Evolutionary conservation across 108 stramenopile genomes (phyloP).

Genomic region (Asterionellopsis glacialis): DNA sequence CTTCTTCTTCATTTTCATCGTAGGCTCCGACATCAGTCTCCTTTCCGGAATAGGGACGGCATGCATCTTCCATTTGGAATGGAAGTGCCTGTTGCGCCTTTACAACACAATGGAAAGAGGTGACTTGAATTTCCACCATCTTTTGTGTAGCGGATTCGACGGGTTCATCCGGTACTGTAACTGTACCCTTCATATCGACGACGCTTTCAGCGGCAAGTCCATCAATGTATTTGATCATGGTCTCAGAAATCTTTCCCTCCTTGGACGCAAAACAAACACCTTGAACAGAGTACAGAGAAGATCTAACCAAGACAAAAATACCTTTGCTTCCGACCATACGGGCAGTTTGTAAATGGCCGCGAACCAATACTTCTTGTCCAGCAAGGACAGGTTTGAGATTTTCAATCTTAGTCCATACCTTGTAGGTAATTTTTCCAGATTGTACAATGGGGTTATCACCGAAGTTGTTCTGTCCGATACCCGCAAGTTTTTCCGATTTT

Average conservation of each 20-base stretch:
- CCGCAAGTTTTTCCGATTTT: slow-evolving; percentile 72
- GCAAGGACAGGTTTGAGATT: slow-evolving; percentile 68
- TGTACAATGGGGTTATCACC: slow-evolving; percentile 89
- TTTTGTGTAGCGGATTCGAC: slow-evolving; percentile 91
- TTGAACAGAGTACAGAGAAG: slow-evolving; percentile 89
- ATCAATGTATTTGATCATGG: slow-evolving; percentile 96
- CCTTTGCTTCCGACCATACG: slow-evolving; percentile 88
- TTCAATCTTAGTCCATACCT: slow-evolving; percentile 73
- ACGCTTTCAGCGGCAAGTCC: slow-evolving; percentile 87
- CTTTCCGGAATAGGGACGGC: slow-evolving; percentile 80
- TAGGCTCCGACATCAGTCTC: slow-evolving; percentile 84
- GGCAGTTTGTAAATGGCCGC: slow-evolving; percentile 82
- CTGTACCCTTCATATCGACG: slow-evolving; percentile 86
- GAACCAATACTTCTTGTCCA: slow-evolving; percentile 77
- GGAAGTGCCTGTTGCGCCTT: slow-evolving; percentile 85
- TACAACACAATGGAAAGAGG: slow-evolving; percentile 81
- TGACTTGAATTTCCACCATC: slow-evolving; percentile 89
- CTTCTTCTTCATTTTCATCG: slow-evolving; percentile 62
- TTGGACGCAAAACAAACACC: slow-evolving; percentile 81
- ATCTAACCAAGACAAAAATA: slow-evolving; percentile 92
- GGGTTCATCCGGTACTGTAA: slow-evolving; percentile 79
- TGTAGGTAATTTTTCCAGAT: slow-evolving; percentile 47
- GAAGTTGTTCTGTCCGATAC: slow-evolving; percentile 79
- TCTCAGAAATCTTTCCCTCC: slow-evolving; percentile 45
- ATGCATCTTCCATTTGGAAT: slow-evolving; percentile 97